A percentile compares a stretch with the other conserved stretches of the same genome.
Conservation (phyloP, 805 yeast genomes). For the Kregervanrija delftensis region DNA sequence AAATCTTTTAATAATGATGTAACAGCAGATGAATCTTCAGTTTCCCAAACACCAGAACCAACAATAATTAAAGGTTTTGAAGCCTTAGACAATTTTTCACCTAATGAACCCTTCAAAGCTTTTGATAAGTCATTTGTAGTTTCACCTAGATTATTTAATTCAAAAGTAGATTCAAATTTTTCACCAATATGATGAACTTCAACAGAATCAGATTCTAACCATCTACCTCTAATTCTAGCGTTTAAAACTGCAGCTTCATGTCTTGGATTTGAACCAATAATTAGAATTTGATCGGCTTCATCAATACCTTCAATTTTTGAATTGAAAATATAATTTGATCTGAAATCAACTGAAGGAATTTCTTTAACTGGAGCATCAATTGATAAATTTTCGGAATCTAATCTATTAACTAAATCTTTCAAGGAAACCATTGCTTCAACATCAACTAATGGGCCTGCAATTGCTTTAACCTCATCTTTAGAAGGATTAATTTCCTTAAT, state of each 20-base stretch:
- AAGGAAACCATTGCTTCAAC: constrained; percentile 78
- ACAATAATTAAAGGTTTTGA: constrained; percentile 70
- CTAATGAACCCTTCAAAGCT: constrained; percentile 63
- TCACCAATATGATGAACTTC: constrained; percentile 72
- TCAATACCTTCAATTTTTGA: constrained; percentile 73
- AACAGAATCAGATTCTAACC: constrained; percentile 57
- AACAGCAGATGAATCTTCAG: constrained; percentile 54
- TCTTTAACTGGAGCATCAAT: constrained; percentile 59
- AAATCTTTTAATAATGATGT: constrained; percentile 56
- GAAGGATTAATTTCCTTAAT: constrained; percentile 47
- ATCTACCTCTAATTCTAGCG: constrained; percentile 73
- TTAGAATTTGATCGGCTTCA: constrained; percentile 72
- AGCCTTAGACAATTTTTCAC: constrained; percentile 60
- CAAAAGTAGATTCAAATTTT: constrained; percentile 70
- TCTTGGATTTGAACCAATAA: constrained; percentile 83
- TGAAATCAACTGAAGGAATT: constrained; percentile 62
- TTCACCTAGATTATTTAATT: constrained; percentile 55
- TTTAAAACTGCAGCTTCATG: constrained; percentile 86
- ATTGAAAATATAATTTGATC: constrained; percentile 77
- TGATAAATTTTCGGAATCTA: constrained; percentile 77
- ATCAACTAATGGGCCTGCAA: constrained; percentile 76
- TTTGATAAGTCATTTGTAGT: constrained; percentile 46
- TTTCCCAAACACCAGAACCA: constrained; percentile 74
- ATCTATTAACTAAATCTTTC: constrained; percentile 68
- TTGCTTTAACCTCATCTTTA: constrained; percentile 70